Conservation (phyloP, 352 stramenopile genomes). For the Phytophthora syringae region DNA sequence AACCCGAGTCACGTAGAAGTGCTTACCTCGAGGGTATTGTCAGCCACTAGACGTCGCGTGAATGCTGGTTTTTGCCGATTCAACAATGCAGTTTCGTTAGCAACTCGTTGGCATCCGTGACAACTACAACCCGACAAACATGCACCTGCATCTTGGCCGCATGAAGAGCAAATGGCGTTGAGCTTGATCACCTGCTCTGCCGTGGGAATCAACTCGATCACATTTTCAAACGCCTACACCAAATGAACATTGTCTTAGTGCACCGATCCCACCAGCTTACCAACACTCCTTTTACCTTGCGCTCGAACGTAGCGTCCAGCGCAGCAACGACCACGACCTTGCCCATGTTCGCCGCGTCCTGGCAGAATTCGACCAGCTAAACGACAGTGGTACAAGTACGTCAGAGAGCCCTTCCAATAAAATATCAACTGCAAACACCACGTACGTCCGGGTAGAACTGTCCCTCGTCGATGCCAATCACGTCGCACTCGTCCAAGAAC, state of each 20-base stretch:
- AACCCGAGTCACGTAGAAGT: neutral
- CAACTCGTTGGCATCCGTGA: neutral
- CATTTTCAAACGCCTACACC: slow-evolving; percentile 69
- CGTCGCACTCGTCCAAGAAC: slow-evolving; percentile 71
- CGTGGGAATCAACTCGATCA: slow-evolving; percentile 74
- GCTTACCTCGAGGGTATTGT: slow-evolving; percentile 73
- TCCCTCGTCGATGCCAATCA: slow-evolving; percentile 88
- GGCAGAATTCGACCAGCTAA: slow-evolving; percentile 80
- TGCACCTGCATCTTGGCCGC: slow-evolving; percentile 70
- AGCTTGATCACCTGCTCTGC: slow-evolving; percentile 87
- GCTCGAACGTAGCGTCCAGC: slow-evolving; percentile 79
- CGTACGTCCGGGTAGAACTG: slow-evolving; percentile 86
- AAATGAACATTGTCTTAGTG: slow-evolving; percentile 1
- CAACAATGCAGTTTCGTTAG: neutral
- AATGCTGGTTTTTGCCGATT: slow-evolving; percentile 51
- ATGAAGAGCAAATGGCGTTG: slow-evolving; percentile 85
- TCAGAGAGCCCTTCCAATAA: slow-evolving; percentile 1
- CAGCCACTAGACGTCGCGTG: slow-evolving; percentile 71
- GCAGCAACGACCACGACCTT: slow-evolving; percentile 85
- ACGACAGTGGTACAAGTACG: slow-evolving; percentile 8
- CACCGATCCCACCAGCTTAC: neutral
- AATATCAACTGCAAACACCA: neutral
- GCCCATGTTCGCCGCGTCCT: slow-evolving; percentile 66
- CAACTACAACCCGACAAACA: neutral
- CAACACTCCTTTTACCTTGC: slow-evolving; percentile 47